Conservation (phyloP, 192 early-diverging fungal genomes). For the Umbelopsis isabellina region DNA sequence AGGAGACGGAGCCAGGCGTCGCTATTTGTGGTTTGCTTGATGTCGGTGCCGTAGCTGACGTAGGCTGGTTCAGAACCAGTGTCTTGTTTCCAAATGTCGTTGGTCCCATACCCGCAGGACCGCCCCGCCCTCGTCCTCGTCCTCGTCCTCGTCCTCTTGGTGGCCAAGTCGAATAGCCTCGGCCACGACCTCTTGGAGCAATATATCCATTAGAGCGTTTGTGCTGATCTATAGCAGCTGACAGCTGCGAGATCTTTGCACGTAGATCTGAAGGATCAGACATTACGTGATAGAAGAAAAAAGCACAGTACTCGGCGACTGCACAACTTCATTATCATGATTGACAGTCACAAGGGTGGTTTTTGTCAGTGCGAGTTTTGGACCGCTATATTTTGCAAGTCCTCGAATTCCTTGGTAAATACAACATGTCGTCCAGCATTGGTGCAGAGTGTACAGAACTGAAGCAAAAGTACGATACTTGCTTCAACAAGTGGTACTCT, state of each 20-base stretch:
- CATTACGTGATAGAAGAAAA: neutral
- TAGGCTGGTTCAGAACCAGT: constrained; percentile 6
- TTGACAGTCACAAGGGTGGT: neutral
- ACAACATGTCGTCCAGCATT: constrained; percentile 61
- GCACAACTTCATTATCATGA: too few species aligned
- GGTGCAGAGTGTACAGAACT: constrained; percentile 75
- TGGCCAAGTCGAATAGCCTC: neutral
- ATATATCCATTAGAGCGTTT: neutral
- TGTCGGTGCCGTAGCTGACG: neutral
- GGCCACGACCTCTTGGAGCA: neutral
- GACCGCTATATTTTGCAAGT: too few species aligned
- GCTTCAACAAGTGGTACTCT: constrained; percentile 97
- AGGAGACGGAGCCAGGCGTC: neutral
- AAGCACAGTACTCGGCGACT: neutral
- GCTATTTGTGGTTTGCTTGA: too few species aligned
- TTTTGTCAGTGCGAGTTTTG: neutral
- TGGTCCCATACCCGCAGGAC: neutral
- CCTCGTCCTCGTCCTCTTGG: constrained; percentile 1
- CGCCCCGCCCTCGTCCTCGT: neutral
- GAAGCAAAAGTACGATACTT: constrained; percentile 86
- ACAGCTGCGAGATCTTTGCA: constrained; percentile 10
- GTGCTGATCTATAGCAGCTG: constrained; percentile 13
- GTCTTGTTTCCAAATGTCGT: constrained; percentile 11
- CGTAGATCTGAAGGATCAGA: neutral
- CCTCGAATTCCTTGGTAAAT: neutral